These are phyloP conservation scores for Ustilago shanxiensis DNA, from an alignment of 1,284 basidiomycete species.

Conservation along the genomic window DNA sequence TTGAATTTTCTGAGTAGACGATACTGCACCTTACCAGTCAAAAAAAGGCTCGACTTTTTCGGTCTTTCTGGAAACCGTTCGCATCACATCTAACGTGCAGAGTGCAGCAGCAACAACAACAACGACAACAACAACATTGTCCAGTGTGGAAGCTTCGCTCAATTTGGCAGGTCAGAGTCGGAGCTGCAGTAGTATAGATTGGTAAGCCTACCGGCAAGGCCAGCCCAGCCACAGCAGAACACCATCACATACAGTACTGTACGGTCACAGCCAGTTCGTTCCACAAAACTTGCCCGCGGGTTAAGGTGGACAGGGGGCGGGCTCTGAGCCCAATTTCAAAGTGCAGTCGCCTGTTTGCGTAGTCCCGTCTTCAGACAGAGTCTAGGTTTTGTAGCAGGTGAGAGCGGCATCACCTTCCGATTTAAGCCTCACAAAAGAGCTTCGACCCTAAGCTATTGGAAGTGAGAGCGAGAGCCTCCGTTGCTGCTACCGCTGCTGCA, in stretches of 20 bases:
- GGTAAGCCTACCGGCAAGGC: neutral
- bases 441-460: no score
- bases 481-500: neutral
- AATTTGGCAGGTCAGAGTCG: conserved; percentile 8
- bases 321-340: neutral
- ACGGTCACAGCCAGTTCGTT: no score
- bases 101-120: neutral
- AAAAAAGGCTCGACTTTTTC: neutral
- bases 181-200: conserved; percentile 1
- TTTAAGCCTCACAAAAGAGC: no score
- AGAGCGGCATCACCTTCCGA: neutral
- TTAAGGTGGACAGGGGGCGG: neutral
- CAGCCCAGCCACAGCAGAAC: neutral
- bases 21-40: neutral
- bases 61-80: neutral
- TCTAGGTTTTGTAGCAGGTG: neutral
- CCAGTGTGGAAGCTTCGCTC: neutral
- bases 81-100: conserved; percentile 5
- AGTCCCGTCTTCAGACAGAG: neutral
- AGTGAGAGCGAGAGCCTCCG: neutral
- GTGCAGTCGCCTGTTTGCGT: neutral
- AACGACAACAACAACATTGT: neutral
- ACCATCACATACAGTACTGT: neutral
- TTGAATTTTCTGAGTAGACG: neutral
- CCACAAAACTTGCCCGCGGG: neutral